Percentiles rank a stretch among this genome's conserved stretches.
These are phyloP conservation scores for Cystobasidium slooffiae DNA, from an alignment of 1,284 basidiomycete species.

Conservation along the genomic window DNA sequence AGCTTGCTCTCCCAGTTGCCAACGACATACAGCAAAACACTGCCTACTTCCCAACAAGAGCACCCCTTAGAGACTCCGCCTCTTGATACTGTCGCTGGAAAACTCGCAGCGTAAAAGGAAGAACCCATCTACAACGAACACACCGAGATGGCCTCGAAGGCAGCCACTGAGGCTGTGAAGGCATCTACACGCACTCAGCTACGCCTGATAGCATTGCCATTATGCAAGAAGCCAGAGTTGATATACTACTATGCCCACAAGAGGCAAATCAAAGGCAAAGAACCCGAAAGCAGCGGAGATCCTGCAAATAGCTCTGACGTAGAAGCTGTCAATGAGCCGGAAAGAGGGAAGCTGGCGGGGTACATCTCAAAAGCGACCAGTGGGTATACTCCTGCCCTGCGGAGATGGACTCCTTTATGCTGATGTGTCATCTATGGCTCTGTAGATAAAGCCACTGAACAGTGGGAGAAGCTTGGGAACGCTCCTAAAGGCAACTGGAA, in stretches of 20 bases:
- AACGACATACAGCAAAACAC: no score
- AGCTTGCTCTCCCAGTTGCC: no score
- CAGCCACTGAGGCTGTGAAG: constrained; percentile 18
- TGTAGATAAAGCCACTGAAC: constrained; percentile 48
- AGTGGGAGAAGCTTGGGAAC: constrained; percentile 49
- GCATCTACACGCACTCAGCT: constrained; percentile 30
- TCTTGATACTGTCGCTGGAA: no score
- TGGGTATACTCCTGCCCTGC: neutral
- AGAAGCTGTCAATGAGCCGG: constrained; percentile 12
- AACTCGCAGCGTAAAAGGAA: no score
- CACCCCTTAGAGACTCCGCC: no score
- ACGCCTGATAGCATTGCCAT: constrained; percentile 38
- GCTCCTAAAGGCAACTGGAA: constrained; percentile 49
- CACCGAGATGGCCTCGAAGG: constrained; percentile 23
- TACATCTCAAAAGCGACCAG: constrained; percentile 39
- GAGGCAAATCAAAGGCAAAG: constrained; percentile 36
- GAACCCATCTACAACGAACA: neutral
- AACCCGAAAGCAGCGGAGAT: constrained; percentile 26
- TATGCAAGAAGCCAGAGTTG: constrained; percentile 38
- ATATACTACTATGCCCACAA: constrained; percentile 43
- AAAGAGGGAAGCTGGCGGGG: constrained; percentile 4
- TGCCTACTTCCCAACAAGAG: no score
- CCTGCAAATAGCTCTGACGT: constrained; percentile 3
- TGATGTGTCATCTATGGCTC: no score
- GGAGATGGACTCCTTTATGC: no score